A percentile compares a stretch with the other conserved stretches of the same genome.
Evolutionary conservation across 1,284 basidiomycete species (phyloP).

Genomic region (Lignosus rhinocerotis): DNA sequence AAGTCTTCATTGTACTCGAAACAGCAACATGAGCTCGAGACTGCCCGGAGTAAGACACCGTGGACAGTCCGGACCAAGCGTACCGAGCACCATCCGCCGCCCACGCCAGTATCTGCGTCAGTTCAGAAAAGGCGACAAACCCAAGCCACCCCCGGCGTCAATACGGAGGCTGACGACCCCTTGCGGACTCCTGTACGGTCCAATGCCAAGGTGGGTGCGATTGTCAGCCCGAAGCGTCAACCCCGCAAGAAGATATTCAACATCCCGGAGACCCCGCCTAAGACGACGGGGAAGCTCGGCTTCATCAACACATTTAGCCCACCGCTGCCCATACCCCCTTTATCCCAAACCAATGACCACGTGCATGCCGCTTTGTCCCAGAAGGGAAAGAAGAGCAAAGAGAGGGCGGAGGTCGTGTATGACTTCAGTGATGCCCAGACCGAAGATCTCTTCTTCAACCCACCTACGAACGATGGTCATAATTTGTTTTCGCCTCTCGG

Average conservation of each 20-base stretch:
- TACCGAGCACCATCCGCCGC: constrained; percentile 36
- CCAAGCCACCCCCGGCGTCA: constrained; percentile 30
- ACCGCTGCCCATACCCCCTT: neutral
- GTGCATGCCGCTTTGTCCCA: constrained; percentile 11
- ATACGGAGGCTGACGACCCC: constrained; percentile 26
- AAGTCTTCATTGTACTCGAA: constrained; percentile 9
- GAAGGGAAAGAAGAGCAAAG: constrained; percentile 25
- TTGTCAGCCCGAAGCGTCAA: constrained; percentile 16
- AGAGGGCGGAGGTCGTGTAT: constrained; percentile 7
- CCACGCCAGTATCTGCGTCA: constrained; percentile 40
- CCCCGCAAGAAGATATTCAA: constrained; percentile 13
- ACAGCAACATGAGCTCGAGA: constrained; percentile 76
- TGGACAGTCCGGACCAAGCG: constrained; percentile 44
- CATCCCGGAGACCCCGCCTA: constrained; percentile 19
- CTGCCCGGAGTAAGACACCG: constrained; percentile 50
- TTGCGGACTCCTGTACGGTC: constrained; percentile 42
- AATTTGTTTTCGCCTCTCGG: constrained; percentile 12
- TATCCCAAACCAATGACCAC: neutral
- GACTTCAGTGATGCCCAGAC: constrained; percentile 1
- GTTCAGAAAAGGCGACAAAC: constrained; percentile 39
- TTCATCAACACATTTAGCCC: constrained; percentile 39
- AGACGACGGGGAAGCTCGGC: constrained; percentile 27
- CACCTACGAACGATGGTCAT: constrained; percentile 7
- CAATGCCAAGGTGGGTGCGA: constrained; percentile 31
- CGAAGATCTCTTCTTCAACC: constrained; percentile 17